These are phyloP conservation scores for Fusarium sp. DNA, from an alignment of 2,329 filamentous ascomycete genomes.

Conservation along the genomic window DNA sequence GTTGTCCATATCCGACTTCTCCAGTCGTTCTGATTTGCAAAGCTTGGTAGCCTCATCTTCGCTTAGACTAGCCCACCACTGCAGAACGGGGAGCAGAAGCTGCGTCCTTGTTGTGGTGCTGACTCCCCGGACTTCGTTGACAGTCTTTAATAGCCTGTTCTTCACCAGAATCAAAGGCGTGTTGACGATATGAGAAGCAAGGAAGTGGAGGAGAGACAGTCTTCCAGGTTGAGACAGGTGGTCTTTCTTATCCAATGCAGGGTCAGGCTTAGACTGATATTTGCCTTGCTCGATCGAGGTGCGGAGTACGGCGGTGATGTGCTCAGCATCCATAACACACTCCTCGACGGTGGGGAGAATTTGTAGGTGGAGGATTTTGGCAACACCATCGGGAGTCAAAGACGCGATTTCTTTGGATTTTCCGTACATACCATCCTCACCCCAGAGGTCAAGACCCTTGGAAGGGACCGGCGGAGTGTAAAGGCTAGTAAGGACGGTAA, in stretches of 20 bases:
- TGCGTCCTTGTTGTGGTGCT: conserved; percentile 79
- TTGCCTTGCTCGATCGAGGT: conserved; percentile 59
- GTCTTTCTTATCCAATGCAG: conserved; percentile 65
- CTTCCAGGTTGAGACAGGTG: conserved; percentile 74
- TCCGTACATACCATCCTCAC: conserved; percentile 75
- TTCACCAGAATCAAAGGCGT: conserved; percentile 81
- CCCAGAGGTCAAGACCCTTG: conserved; percentile 70
- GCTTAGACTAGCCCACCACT: conserved; percentile 75
- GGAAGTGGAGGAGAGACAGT: conserved; percentile 76
- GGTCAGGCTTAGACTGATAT: conserved; percentile 53
- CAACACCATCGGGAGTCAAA: conserved; percentile 70
- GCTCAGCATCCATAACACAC: conserved; percentile 82
- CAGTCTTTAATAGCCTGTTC: conserved; percentile 76
- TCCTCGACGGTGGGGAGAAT: conserved; percentile 87
- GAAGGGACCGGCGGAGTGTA: conserved; percentile 57
- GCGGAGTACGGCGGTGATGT: conserved; percentile 75
- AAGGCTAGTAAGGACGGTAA: conserved; percentile 68
- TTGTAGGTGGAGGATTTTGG: conserved; percentile 74
- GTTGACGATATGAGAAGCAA: conserved; percentile 79
- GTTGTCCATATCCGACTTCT: conserved; percentile 59
- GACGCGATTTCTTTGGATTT: conserved; percentile 66
- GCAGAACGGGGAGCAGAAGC: conserved; percentile 81
- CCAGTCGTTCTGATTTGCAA: conserved; percentile 58
- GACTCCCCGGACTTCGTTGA: conserved; percentile 81
- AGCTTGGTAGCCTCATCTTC: conserved; percentile 65